These are phyloP conservation scores for Erigeron philadelphicus DNA, from an alignment of 140 eudicot genomes.

Conservation along the genomic window DNA sequence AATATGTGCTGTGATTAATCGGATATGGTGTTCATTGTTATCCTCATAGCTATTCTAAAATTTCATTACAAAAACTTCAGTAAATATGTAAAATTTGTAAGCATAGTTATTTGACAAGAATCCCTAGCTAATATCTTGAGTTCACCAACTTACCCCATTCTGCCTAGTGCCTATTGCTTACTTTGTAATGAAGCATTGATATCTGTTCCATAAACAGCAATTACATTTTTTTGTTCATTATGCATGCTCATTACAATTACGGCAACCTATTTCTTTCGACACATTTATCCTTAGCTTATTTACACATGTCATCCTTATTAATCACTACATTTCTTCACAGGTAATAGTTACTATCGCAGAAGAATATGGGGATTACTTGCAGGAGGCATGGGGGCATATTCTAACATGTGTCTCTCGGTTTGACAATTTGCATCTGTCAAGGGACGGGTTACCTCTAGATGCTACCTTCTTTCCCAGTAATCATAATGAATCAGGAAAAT, in stretches of 20 bases:
- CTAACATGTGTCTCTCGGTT: conserved; percentile 88
- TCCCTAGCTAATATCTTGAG: not conserved
- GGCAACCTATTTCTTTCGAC: not conserved
- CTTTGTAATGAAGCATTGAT: too few species aligned
- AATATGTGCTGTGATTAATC: not conserved
- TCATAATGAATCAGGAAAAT: conserved; percentile 59
- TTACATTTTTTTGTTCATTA: too few species aligned
- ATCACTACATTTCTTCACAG: conserved; percentile 36
- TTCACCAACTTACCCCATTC: not conserved
- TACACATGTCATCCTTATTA: not conserved
- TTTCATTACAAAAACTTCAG: not conserved
- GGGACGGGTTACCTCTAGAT: conserved; percentile 97
- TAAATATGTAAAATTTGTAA: not conserved
- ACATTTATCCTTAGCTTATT: not conserved
- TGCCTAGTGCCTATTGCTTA: too few species aligned
- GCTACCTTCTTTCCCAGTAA: conserved; percentile 74
- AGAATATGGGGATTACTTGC: conserved; percentile 88
- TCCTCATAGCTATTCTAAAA: not conserved
- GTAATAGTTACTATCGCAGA: conserved; percentile 80
- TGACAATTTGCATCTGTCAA: conserved; percentile 86
- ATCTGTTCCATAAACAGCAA: too few species aligned
- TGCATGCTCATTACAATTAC: not conserved
- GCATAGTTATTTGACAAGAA: not conserved
- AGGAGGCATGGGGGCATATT: conserved; percentile 97
- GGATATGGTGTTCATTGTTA: not conserved